Evolutionary conservation across 257 asterid species (phyloP), one percentile per base, ranked within the genome.

Genomic region (Jaltomata sinuosa): DNA sequence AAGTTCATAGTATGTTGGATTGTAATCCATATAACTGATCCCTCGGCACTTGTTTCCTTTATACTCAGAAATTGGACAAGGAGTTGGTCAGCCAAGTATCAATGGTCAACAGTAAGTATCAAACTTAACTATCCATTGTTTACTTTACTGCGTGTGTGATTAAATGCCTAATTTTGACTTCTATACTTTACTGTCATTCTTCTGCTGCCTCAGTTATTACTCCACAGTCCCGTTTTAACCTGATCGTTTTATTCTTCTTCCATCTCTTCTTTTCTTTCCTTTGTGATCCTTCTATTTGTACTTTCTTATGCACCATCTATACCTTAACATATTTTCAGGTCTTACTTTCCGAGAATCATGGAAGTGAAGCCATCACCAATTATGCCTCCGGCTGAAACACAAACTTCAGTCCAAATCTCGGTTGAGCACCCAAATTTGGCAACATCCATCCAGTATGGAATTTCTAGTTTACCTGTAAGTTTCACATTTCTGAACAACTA

Each of bases 401-500:
- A 50, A 71, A 81, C 82, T 21, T 65, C 54, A 9, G 29, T 55
- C 45, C 84, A 69, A 55, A 80, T 86, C 72, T 68, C 87, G 42
- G 67, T 40, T 29, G 72, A 38, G 65, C 61, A 47, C 25, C 84
- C 74, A 18, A 52, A 16, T 52, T 55, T 85, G 22, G 11, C 52
- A 5, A 32, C 52, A 27, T 61, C 87, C 54, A 57, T 82, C 25
- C 91, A 84, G 16, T 79, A 78, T 68, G 91, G 91, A 38, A 89
- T 89, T 68, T 89, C 89, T 47, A 65, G 89, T 64, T 81, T 87
- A 18, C 85, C 87, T 47, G 91, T 87, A 68, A 89, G 90, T 84
- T 69, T 65, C 62, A 18, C 61, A 62, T 55, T 21, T n/a, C 84
- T 79, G 50, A 69, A 54, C 29, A 50, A 47, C 29, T 55, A 65